Evolutionary conservation across 2,329 filamentous ascomycete genomes (phyloP), one percentile per base, ranked within the genome.

Genomic region (Chaetothyriales sp.): DNA sequence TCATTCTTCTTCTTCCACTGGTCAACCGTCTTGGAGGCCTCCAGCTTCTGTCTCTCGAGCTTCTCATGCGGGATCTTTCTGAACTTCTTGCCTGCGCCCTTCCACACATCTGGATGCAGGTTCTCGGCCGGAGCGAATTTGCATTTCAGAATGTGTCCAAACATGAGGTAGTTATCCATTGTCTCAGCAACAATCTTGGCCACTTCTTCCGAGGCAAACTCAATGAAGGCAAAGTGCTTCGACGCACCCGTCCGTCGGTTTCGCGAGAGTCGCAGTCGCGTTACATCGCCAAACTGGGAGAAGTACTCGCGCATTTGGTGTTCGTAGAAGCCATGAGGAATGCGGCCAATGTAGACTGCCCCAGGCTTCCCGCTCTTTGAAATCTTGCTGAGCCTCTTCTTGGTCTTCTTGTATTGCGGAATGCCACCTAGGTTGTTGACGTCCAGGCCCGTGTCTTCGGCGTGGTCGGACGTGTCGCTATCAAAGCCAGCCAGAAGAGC

Each of bases 141-240:
- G 68, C 89, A 90, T 68, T 93, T 90, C 60, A 98, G 74, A 55
- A 96, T 84, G 66, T 95, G 90, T 5, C 87, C 86, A 66, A 95
- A 96, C 63, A 98, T 77, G 42, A 96, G 79, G 69, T 98, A 98
- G 70, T 89, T 93, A 74, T 95, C 80, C 92, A 98, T 98, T 19
- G 92, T 95, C 70, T 88, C 86, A 47, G 86, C 83, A 26, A 94
- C 90, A 60, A 96, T 88, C 61, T 86, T 83, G 42, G 92, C 90
- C n/a, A 88, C 85, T 51, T 87, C 82, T 32, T 75, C 71, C 5
- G 77, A 79, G 2, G 70, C 70, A 63, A 98, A 98, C 69, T 98
- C 87, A 63, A 98, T 77, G 67, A 95, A 98, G 28, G 87, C 92
- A 64, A 84, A 94, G 73, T 96, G 92, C 73, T 92, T 94, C 65